Base-by-base conservation (phyloP, 768 basidiomycete species). In the Tephrocybe sp. region DNA sequence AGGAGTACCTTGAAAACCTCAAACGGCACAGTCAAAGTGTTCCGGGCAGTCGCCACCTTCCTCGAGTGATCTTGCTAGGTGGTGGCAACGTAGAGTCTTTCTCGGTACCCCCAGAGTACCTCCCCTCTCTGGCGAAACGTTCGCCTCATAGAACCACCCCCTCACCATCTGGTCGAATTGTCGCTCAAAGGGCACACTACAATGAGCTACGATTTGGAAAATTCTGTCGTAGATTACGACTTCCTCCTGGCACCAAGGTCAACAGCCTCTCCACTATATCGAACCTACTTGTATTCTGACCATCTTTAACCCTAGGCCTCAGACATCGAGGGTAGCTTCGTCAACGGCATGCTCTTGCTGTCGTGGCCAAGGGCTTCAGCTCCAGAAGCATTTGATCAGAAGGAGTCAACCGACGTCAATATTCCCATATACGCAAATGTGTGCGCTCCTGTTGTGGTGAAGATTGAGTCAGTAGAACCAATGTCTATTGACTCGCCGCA, bases 201-300 rank as follows among this genome's bases (percentile, higher is more conserved):
- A 54, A 72, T 12, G 77, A 79, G 41, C 57, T 79, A 14, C 68
- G 75, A 9, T 77, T 71, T 48, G 77, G 77, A 5, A 53, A 56
- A n/a, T 79, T 79, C 54, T 62, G 64, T 8, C 69, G 75, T 10
- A 58, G 62, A 5, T 56, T 79, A 9, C 63, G 57, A 17, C 51
- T 79, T 13, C 73, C 75, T 8, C 46, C 57, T 2, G 72, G 71
- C 16, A 65, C 68, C 14, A 68, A 71, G 65, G 77, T 73, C 51
- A 60, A 65, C 58, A 36, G 33, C 8, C 20, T 14, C 17, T 43
- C 31, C 26, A 26, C 39, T 46, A 53, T 14, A 2, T 45, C 13
- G 13, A 26, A 26, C 26, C 26, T 26, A 26, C 26, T 26, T 26
- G n/a, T n/a, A 26, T 4, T 26, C 26, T 26, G 26, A 26, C 7